A percentile compares a stretch with the other conserved stretches of the same genome.
phyloP scores from a whole-genome alignment of 129 eudicot genomes.

The Helianthus tuberosus region DNA sequence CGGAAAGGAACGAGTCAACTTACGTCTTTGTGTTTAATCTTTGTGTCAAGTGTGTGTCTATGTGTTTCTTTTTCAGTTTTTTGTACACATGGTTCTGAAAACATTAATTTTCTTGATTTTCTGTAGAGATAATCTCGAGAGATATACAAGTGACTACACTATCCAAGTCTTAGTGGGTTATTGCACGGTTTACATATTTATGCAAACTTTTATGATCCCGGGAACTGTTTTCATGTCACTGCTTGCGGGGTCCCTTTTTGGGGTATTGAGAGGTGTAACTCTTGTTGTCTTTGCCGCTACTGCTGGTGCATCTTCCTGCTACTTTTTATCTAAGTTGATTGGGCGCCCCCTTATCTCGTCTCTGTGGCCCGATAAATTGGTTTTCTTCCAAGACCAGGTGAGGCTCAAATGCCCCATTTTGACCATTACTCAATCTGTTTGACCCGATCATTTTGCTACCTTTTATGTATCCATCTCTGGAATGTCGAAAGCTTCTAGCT shows the following conservation, averaged over 20 bases:
- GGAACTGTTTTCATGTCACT: slow-evolving; percentile 94
- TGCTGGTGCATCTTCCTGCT: slow-evolving; percentile 96
- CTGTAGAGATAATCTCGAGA: slow-evolving; percentile 80
- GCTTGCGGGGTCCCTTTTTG: slow-evolving; percentile 87
- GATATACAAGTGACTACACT: slow-evolving; percentile 90
- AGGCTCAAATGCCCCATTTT: slow-evolving; percentile 7
- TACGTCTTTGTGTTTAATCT: neutral
- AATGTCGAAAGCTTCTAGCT: neutral
- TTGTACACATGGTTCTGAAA: neutral
- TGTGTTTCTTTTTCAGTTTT: neutral
- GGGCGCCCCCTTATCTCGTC: slow-evolving; percentile 84
- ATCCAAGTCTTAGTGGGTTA: slow-evolving; percentile 84
- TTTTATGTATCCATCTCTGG: neutral
- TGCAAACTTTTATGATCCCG: slow-evolving; percentile 99
- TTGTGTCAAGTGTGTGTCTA: neutral
- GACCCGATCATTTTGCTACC: neutral
- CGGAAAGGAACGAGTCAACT: neutral
- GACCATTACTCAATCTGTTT: neutral
- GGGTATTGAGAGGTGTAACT: slow-evolving; percentile 76
- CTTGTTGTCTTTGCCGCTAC: slow-evolving; percentile 88
- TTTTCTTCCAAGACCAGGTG: slow-evolving; percentile 87
- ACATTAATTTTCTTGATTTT: neutral
- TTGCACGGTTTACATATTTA: slow-evolving; percentile 77
- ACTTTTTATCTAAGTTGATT: slow-evolving; percentile 72
- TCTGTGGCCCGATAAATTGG: slow-evolving; percentile 83